Conservation (phyloP, 169 alveolate genomes). For the Plasmodium billcollinsi region DNA sequence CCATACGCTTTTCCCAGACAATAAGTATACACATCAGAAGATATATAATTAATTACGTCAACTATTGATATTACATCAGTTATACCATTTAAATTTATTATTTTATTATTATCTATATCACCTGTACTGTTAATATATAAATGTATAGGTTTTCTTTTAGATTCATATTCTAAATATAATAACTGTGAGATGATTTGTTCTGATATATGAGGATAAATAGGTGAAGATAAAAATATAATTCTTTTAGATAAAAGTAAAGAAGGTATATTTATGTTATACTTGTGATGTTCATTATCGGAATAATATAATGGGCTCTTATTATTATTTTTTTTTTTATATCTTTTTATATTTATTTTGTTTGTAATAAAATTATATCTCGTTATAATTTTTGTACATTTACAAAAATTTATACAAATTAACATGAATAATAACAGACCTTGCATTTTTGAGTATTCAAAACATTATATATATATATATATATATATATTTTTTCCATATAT, state of each 20-base stretch:
- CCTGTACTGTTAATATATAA: slow-evolving; percentile 82
- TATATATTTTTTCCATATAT: too few species aligned
- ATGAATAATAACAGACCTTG: background rate
- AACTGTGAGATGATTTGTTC: slow-evolving; percentile 81
- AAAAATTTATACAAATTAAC: slow-evolving; percentile 19
- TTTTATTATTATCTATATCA: slow-evolving; percentile 74
- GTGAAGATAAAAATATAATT: slow-evolving; percentile 81
- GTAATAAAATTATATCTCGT: slow-evolving; percentile 24
- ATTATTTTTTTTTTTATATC: background rate
- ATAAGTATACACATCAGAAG: slow-evolving; percentile 39
- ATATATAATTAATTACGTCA: slow-evolving; percentile 81
- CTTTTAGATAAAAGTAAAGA: slow-evolving; percentile 81
- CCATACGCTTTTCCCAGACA: slow-evolving; percentile 83
- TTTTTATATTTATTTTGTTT: slow-evolving; percentile 1
- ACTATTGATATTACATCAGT: slow-evolving; percentile 82
- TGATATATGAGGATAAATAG: slow-evolving; percentile 82
- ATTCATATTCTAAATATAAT: slow-evolving; percentile 82
- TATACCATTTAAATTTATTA: slow-evolving; percentile 75
- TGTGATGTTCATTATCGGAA: slow-evolving; percentile 33
- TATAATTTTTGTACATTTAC: slow-evolving; percentile 19
- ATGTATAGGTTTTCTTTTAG: slow-evolving; percentile 83
- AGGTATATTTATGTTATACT: slow-evolving; percentile 55
- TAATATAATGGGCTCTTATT: background rate
- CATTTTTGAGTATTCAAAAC: slow-evolving; percentile 4
- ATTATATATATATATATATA: too few species aligned